phyloP scores from a whole-genome alignment of 495 filamentous ascomycete genomes.

The Penicillium maclennaniae region DNA sequence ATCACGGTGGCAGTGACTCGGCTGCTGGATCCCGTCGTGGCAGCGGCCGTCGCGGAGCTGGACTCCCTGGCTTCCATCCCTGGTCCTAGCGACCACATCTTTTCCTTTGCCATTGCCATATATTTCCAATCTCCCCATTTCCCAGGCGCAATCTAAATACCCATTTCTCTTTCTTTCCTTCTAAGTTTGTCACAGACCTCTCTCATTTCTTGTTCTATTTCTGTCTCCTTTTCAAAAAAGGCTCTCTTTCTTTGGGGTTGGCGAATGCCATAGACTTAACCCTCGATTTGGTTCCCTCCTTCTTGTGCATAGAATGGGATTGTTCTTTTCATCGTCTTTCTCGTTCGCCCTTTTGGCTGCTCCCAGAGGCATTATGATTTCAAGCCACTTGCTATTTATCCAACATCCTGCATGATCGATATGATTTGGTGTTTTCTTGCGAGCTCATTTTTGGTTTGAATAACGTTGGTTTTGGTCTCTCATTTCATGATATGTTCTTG shows the following conservation, averaged over 20 bases:
- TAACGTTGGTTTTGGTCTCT: not conserved
- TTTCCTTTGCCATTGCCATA: not conserved
- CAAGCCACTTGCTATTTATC: not conserved
- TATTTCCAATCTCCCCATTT: not conserved
- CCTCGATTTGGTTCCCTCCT: not conserved
- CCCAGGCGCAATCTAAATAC: not conserved
- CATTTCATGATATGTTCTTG: not conserved
- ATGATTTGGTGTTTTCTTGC: conserved; percentile 7
- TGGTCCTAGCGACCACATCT: conserved; percentile 24
- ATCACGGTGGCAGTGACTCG: conserved; percentile 33
- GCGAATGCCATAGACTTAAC: conserved; percentile 23
- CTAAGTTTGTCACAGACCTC: conserved; percentile 1
- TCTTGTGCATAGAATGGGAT: conserved; percentile 22
- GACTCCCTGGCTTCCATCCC: conserved; percentile 29
- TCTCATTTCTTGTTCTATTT: not conserved
- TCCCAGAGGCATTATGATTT: not conserved
- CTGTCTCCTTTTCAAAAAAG: conserved; percentile 18
- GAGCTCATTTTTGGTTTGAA: not conserved
- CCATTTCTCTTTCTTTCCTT: not conserved
- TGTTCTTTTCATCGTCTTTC: not conserved
- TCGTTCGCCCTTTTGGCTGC: not conserved
- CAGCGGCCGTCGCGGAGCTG: conserved; percentile 36
- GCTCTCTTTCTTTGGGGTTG: conserved; percentile 6
- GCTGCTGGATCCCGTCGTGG: conserved; percentile 37
- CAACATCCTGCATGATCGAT: conserved; percentile 10